Base-by-base conservation (phyloP, 2,329 filamentous ascomycete genomes). In the Chaetoscypha palmicola region DNA sequence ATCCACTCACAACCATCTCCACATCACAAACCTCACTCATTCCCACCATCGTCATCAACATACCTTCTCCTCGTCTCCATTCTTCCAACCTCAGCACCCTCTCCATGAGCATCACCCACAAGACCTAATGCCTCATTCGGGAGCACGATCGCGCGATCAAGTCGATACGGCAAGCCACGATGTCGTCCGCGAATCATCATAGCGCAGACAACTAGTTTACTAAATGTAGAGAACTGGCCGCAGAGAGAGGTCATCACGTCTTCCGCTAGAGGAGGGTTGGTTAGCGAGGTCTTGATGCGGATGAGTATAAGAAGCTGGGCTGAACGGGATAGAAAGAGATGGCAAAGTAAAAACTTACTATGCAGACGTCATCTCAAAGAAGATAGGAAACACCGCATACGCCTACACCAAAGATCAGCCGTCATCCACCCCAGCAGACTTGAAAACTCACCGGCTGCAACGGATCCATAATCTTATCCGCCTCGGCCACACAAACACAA, bases 201-300 rank as follows among this genome's bases (percentile, higher is more conserved):
- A 3, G 72, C 65, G 36, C 73, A 71, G 45, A 81, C 59, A 14
- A 79, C 68, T 30, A 82, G 56, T 61, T 81, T 82, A 57, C 72
- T 77, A 12, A 70, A 66, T 1, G 66, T 64, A 45, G 73, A 70
- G 66, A 73, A 74, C 0, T 68, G 69, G 2, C 76, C 76, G 37
- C 66, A 66, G 44, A 82, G 73, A 83, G 12, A 84, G 66, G 55
- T 84, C 81, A 58, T 83, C n/a, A n/a, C n/a, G n/a, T n/a, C n/a
- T n/a, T n/a, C n/a, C n/a, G n/a, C n/a, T n/a, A n/a, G n/a, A 77
- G 21, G 76, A 74, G 2, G 84, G 69, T 58, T 84, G 80, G 5
- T 73, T 72, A 12, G 76, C 72, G 20, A 83, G 66, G 55, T 83
- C 77, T 49, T 58, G 57, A 1, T 41, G 46, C 9, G 22, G 37